Evolutionary conservation across 495 filamentous ascomycete species (phyloP).

Genomic region (Penicillium antarcticum): DNA sequence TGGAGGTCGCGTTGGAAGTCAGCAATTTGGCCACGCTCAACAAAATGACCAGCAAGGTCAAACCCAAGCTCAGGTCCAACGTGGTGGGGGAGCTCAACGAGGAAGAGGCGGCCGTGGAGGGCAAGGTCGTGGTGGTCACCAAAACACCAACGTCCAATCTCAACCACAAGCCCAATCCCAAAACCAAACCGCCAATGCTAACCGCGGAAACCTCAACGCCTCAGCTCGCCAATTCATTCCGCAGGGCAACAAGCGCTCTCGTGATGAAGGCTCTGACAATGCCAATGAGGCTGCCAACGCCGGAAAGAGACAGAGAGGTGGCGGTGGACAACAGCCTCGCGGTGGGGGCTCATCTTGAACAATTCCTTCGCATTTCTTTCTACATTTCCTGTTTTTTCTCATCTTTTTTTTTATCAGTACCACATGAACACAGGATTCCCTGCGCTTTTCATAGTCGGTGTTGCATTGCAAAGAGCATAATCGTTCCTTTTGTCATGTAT

Average conservation of each 20-base stretch:
- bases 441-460: background rate
- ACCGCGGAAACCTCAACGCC: slow-evolving; percentile 45
- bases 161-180: slow-evolving; percentile 6
- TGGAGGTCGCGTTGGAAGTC: slow-evolving; percentile 28
- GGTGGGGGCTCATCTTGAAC: slow-evolving; percentile 15
- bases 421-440: background rate
- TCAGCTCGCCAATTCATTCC: slow-evolving; percentile 61
- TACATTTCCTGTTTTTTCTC: slow-evolving; percentile 5
- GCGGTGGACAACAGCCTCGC: slow-evolving; percentile 36
- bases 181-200: slow-evolving; percentile 29
- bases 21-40: slow-evolving; percentile 31
- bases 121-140: slow-evolving; percentile 47
- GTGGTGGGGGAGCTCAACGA: slow-evolving; percentile 43
- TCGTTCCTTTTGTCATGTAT: slow-evolving; percentile 12
- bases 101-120: slow-evolving; percentile 41
- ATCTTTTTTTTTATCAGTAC: background rate
- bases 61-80: slow-evolving; percentile 20
- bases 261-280: slow-evolving; percentile 58
- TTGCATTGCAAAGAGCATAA: background rate
- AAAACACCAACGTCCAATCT: slow-evolving; percentile 17
- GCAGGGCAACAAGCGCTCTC: slow-evolving; percentile 59
- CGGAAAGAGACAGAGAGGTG: slow-evolving; percentile 54
- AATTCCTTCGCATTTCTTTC: slow-evolving; percentile 11
- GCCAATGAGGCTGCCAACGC: slow-evolving; percentile 33
- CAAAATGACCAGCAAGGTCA: slow-evolving; percentile 23